Base-by-base conservation (phyloP, 345 rosid species). In the Euphorbia pulcherrima region DNA sequence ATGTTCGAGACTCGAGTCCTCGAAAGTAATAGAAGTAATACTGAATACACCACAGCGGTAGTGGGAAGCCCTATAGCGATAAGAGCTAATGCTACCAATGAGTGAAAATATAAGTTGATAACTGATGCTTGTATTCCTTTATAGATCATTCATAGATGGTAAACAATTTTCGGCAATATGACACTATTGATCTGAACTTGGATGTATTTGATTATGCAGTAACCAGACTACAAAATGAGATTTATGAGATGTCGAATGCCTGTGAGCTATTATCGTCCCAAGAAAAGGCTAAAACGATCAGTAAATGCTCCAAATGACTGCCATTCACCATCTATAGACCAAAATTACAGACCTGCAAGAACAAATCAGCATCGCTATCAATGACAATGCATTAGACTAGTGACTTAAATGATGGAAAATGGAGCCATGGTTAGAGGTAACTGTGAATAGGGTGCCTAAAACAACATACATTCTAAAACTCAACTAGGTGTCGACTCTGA, bases 401-500 rank as follows among this genome's bases (percentile, higher is more conserved):
- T 13, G 26, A 37, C 21, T 12, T 29, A 20, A 8, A 39, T 35
- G 24, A 14, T 30, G 13, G 18, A 40, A 47, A 9, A 11, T 33
- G 37, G 7, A 33, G 37, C 37, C 37, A 33, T 33, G 4, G 7
- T 33, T 33, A 3, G 37, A 33, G 37, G 37, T 2, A 7, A 33
- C 7, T 33, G 21, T 21, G 12, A 5, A 37, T 13, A 39, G 37
- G 44, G 64, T 35, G 20, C 48, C 48, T 14, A 1, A 6, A 27
- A 27, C 55, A 47, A 17, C 51, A 10, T 55, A 56, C 62, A n/a
- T 47, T 62, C 46, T 1, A 39, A 40, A 61, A 62, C 75, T 78
- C 59, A 71, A 68, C 58, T 67, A 57, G 87, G 86, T 39, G 91
- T 40, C 37, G 96, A 77, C 62, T 87, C 89, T 20, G 96, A 66